These are phyloP conservation scores for Nasturtium officinale DNA, from an alignment of 345 rosid species.

Conservation along the genomic window DNA sequence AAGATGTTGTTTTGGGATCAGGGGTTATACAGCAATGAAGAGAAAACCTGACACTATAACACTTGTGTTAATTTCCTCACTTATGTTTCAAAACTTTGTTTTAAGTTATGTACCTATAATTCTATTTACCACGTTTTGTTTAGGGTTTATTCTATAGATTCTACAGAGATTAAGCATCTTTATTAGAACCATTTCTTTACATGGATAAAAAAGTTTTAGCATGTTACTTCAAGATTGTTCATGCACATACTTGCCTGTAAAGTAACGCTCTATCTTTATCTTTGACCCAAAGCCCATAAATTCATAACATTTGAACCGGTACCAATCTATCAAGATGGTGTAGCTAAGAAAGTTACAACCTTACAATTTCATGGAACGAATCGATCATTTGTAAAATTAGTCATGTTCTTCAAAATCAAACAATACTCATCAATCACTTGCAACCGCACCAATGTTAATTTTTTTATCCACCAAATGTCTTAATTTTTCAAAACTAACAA, in stretches of 20 bases:
- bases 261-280: not conserved
- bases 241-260: no score
- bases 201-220: not conserved
- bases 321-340: not conserved
- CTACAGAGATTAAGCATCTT: not conserved
- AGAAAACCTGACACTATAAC: constrained; percentile 21
- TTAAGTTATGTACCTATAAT: constrained; percentile 26
- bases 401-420: not conserved
- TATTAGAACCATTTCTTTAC: not conserved
- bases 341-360: not conserved
- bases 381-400: not conserved
- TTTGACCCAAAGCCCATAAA: not conserved
- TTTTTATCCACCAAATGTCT: not conserved
- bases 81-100: constrained; percentile 28
- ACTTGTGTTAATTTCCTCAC: constrained; percentile 19
- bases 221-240: not conserved
- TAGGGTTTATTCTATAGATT: constrained; percentile 20
- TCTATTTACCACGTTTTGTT: constrained; percentile 8
- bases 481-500: not conserved
- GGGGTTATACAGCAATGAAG: not conserved
- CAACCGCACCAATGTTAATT: no score
- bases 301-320: not conserved
- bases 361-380: not conserved
- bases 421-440: not conserved
- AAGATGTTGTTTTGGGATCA: constrained; percentile 18